A percentile compares a stretch with the other conserved stretches of the same genome.
These are phyloP conservation scores for Fusarium anthophilum DNA, from an alignment of 2,329 filamentous ascomycete genomes.

Conservation along the genomic window DNA sequence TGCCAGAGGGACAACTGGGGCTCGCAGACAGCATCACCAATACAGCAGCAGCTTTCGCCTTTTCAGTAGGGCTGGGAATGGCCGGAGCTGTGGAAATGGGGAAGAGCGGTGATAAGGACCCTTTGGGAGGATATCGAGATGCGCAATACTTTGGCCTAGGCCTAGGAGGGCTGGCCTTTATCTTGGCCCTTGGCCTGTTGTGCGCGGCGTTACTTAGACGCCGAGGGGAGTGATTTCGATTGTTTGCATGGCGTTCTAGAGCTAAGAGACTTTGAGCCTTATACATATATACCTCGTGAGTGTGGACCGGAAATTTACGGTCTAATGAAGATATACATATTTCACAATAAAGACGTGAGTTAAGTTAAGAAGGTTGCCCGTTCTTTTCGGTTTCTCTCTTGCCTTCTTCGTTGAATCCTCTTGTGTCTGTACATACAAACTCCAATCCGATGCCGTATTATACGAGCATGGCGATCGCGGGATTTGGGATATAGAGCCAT, in stretches of 20 bases:
- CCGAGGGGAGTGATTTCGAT: conserved; percentile 16
- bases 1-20: conserved; percentile 39
- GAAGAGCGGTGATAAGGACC: conserved; percentile 5
- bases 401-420: conserved; percentile 37
- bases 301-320: background rate
- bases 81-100: conserved; percentile 38
- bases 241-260: conserved; percentile 3
- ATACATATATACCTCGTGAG: conserved; percentile 31
- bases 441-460: conserved; percentile 39
- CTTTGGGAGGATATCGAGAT: conserved; percentile 34
- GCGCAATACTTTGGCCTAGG: conserved; percentile 41
- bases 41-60: conserved; percentile 26
- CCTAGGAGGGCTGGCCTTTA: conserved; percentile 32
- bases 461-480: conserved; percentile 19
- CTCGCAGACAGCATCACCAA: conserved; percentile 33
- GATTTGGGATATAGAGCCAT: conserved; percentile 35
- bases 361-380: conserved; percentile 34
- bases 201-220: conserved; percentile 28
- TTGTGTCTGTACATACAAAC: conserved; percentile 44
- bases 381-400: conserved; percentile 37
- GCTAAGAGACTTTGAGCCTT: background rate
- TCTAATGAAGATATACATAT: background rate
- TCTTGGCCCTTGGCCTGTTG: conserved; percentile 32
- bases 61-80: conserved; percentile 40
- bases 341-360: conserved; percentile 2